These are phyloP conservation scores for Magnolia officinalis DNA, from an alignment of 164 flowering plant species.

Conservation along the genomic window DNA sequence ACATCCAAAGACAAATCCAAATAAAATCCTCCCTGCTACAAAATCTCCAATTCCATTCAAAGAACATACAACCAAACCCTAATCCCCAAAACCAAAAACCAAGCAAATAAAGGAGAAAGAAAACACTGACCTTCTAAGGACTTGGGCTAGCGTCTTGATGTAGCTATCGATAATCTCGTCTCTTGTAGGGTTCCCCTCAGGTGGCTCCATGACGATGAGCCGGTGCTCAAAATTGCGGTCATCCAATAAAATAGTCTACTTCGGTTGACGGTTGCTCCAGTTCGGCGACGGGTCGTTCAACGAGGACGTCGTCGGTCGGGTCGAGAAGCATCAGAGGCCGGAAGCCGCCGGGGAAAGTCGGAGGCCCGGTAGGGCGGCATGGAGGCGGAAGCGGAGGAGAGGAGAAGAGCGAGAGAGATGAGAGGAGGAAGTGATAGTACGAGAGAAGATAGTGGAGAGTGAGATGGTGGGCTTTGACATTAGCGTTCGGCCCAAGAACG, in stretches of 20 bases:
- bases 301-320: slow-evolving; percentile 52
- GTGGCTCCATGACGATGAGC: slow-evolving; percentile 80
- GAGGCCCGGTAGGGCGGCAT: slow-evolving; percentile 27
- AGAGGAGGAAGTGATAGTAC: background rate
- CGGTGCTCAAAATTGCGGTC: slow-evolving; percentile 96
- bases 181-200: slow-evolving; percentile 66
- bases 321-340: slow-evolving; percentile 36
- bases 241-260: slow-evolving; percentile 77
- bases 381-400: slow-evolving; percentile 44
- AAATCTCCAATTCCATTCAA: too few relatives aligned
- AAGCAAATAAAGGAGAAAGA: too few relatives aligned
- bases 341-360: slow-evolving; percentile 10
- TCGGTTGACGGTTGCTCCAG: slow-evolving; percentile 81
- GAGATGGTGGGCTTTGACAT: slow-evolving; percentile 1
- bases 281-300: slow-evolving; percentile 76
- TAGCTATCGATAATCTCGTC: slow-evolving; percentile 70
- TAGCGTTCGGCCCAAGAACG: background rate
- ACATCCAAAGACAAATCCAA: too few relatives aligned
- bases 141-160: slow-evolving; percentile 30
- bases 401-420: slow-evolving; percentile 7
- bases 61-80: too few relatives aligned
- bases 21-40: too few relatives aligned
- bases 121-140: slow-evolving; percentile 28
- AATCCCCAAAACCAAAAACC: too few relatives aligned
- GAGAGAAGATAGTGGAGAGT: background rate